A percentile compares a stretch with the other conserved stretches of the same genome.
phyloP scores from a whole-genome alignment of 2,329 filamentous ascomycete genomes.

The Alternaria incomplexa region DNA sequence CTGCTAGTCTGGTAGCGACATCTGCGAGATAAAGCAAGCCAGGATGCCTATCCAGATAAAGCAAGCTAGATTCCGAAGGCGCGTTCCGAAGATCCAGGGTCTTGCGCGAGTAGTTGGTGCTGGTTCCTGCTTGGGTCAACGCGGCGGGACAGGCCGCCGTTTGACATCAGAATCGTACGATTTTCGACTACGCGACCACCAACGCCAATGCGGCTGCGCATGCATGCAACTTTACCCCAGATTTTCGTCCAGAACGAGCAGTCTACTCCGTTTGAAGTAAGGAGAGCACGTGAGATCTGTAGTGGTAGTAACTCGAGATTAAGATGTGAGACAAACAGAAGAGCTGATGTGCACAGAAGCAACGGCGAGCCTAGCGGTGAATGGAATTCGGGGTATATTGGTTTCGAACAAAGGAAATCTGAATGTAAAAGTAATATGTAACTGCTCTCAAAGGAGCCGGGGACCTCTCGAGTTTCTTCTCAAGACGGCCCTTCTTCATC shows the following conservation, averaged over 20 bases:
- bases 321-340: background rate
- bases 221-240: conserved; percentile 23
- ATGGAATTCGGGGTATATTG: conserved; percentile 7
- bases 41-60: background rate
- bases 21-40: background rate
- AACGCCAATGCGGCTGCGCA: conserved; percentile 11
- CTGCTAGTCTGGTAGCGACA: background rate
- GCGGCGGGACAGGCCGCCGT: conserved; percentile 13
- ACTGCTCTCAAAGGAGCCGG: conserved; percentile 7
- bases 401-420: conserved; percentile 33
- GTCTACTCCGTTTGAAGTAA: background rate
- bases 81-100: conserved; percentile 16
- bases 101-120: background rate
- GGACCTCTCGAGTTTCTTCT: background rate
- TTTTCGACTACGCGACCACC: conserved; percentile 18
- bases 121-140: background rate
- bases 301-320: background rate
- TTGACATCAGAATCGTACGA: conserved; percentile 43
- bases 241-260: conserved; percentile 6
- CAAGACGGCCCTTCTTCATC: background rate
- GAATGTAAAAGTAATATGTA: conserved; percentile 36
- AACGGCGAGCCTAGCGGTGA: background rate
- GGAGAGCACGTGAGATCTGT: background rate
- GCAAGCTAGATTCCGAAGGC: conserved; percentile 19
- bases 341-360: background rate